A percentile compares a stretch with the other conserved stretches of the same genome.
These are phyloP conservation scores for Dendrobium catenatum DNA, from an alignment of 106 monocot species.

Conservation along the genomic window DNA sequence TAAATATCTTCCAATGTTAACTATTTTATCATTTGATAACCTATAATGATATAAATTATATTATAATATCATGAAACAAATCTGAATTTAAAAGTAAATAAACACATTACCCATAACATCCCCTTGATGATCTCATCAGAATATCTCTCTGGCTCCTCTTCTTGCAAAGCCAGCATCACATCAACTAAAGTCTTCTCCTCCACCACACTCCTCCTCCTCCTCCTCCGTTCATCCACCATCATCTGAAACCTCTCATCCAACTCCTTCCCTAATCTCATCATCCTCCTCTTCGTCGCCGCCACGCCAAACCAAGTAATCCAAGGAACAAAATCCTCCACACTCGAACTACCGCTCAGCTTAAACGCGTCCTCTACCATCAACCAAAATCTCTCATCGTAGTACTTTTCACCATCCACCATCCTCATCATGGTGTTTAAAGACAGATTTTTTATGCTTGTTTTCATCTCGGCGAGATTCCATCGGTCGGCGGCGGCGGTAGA, in stretches of 20 bases:
- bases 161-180: constrained; percentile 1
- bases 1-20: too few species aligned
- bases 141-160: constrained; percentile 8
- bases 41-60: neutral
- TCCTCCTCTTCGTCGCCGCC: neutral
- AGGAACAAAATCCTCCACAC: constrained; percentile 21
- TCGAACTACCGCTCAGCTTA: neutral
- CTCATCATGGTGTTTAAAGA: constrained; percentile 14
- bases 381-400: neutral
- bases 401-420: constrained; percentile 4
- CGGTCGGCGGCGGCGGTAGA: neutral
- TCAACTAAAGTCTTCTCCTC: neutral
- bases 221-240: neutral
- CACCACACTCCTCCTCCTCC: neutral
- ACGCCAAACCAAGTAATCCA: neutral
- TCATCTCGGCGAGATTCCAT: constrained; percentile 11
- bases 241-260: neutral
- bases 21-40: too few species aligned
- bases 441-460: neutral
- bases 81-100: neutral
- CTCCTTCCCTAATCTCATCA: constrained; percentile 1
- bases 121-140: constrained; percentile 9
- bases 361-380: constrained; percentile 8
- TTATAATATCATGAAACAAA: neutral
- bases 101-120: neutral